Conservation (phyloP, 805 yeast genomes). For the Saccharomycopsis schoenii region DNA sequence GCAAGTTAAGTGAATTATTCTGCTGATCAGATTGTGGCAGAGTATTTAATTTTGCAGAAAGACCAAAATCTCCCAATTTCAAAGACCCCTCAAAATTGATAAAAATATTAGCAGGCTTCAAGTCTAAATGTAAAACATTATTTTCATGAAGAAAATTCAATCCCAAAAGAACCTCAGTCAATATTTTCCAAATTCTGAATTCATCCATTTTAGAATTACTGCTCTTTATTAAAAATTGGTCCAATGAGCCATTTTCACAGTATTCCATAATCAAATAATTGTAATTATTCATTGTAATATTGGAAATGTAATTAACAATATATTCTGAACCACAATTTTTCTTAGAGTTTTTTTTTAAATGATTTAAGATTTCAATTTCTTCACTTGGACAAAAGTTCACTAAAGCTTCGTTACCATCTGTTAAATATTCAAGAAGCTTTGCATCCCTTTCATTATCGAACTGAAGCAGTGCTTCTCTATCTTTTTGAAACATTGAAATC, state of each 20-base stretch:
- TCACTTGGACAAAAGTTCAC: conserved; percentile 20
- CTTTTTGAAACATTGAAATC: neutral
- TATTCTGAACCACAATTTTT: conserved; percentile 15
- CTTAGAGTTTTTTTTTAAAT: conserved; percentile 19
- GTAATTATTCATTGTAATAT: conserved; percentile 8
- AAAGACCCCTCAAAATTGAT: conserved; percentile 90
- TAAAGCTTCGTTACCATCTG: neutral
- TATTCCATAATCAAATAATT: conserved; percentile 85
- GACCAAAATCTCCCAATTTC: conserved; percentile 94
- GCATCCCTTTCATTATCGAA: conserved; percentile 6
- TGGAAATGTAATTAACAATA: conserved; percentile 14
- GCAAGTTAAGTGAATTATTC: neutral
- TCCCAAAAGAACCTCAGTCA: conserved; percentile 79
- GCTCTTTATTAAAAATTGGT: conserved; percentile 66
- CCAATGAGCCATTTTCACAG: conserved; percentile 91
- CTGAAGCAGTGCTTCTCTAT: conserved; percentile 7
- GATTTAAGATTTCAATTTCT: conserved; percentile 29
- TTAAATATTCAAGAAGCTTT: conserved; percentile 6
- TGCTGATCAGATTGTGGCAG: neutral
- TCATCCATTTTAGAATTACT: conserved; percentile 58
- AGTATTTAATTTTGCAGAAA: conserved; percentile 50
- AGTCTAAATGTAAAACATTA: conserved; percentile 73
- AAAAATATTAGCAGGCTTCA: conserved; percentile 92
- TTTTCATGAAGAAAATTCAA: conserved; percentile 69
- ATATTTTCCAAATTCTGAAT: conserved; percentile 95